Conservation (phyloP, 352 stramenopile genomes). For the Phytophthora multivora region DNA sequence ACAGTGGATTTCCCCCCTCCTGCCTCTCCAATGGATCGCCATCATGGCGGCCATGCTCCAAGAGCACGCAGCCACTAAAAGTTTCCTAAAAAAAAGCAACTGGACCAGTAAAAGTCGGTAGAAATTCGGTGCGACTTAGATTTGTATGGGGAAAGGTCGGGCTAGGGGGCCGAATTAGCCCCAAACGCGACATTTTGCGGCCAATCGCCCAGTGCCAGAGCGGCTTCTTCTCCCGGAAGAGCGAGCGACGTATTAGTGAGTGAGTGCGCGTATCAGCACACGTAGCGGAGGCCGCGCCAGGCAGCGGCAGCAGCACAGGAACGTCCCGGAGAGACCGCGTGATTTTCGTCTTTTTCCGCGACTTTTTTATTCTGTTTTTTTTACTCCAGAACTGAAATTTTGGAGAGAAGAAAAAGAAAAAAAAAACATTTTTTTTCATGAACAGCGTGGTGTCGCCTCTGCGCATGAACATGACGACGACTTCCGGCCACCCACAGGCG, state of each 20-base stretch:
- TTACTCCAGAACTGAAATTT: neutral
- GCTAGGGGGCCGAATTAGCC: slow-evolving; percentile 10
- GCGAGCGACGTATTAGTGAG: slow-evolving; percentile 10
- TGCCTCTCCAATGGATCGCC: slow-evolving; percentile 1
- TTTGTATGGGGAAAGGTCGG: slow-evolving; percentile 30
- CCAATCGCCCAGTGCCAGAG: slow-evolving; percentile 23
- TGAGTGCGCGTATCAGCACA: neutral
- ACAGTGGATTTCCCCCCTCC: neutral
- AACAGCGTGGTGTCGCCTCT: slow-evolving; percentile 45
- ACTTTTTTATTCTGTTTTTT: slow-evolving; percentile 9
- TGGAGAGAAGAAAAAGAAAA: slow-evolving; percentile 7
- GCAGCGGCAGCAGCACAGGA: neutral
- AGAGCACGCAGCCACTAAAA: neutral
- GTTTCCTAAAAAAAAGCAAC: neutral
- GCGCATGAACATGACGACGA: slow-evolving; percentile 44
- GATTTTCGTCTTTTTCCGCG: neutral
- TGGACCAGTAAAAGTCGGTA: slow-evolving; percentile 12
- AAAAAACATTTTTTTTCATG: slow-evolving; percentile 18
- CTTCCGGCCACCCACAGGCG: slow-evolving; percentile 18
- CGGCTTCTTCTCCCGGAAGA: slow-evolving; percentile 31
- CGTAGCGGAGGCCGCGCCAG: neutral
- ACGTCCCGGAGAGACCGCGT: neutral
- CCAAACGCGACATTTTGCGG: slow-evolving; percentile 26
- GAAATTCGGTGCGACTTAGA: slow-evolving; percentile 32
- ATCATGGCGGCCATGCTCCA: no score